A percentile compares a stretch with the other conserved stretches of the same genome.
Conservation (phyloP, 1,139 yeast genomes). For the Scheffersomyces segobiensis region DNA sequence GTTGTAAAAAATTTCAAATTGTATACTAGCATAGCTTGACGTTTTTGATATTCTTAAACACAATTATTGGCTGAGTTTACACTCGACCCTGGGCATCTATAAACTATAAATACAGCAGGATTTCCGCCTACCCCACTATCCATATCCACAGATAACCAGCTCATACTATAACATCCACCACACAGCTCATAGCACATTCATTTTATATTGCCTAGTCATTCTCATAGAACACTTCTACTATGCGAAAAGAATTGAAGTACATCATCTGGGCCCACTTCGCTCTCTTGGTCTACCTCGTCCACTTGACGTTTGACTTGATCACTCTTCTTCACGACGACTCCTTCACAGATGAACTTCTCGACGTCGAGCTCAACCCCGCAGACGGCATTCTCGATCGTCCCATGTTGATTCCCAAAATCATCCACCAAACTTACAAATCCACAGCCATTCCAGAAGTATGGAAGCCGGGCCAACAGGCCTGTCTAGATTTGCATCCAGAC, state of each 20-base stretch:
- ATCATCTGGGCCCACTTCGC: constrained; percentile 58
- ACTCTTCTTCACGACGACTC: constrained; percentile 76
- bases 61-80: not conserved
- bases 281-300: constrained; percentile 56
- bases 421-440: constrained; percentile 90
- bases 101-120: not conserved
- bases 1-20: not conserved
- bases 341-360: constrained; percentile 58
- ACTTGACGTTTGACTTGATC: constrained; percentile 71
- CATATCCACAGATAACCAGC: not conserved
- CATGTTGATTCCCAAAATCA: constrained; percentile 77
- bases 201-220: not conserved
- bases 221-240: constrained; percentile 10
- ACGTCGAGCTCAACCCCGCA: constrained; percentile 55
- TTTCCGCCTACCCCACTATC: not conserved
- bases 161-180: too few species aligned
- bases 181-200: too few species aligned
- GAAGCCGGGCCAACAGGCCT: constrained; percentile 74
- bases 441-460: constrained; percentile 76
- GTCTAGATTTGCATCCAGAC: constrained; percentile 80
- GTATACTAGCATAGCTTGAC: not conserved
- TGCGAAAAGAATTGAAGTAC: constrained; percentile 63
- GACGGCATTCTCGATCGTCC: constrained; percentile 43
- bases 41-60: not conserved
- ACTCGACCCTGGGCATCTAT: too few species aligned